phyloP scores from a whole-genome alignment of 106 monocot genomes.

The Allium cepa region DNA sequence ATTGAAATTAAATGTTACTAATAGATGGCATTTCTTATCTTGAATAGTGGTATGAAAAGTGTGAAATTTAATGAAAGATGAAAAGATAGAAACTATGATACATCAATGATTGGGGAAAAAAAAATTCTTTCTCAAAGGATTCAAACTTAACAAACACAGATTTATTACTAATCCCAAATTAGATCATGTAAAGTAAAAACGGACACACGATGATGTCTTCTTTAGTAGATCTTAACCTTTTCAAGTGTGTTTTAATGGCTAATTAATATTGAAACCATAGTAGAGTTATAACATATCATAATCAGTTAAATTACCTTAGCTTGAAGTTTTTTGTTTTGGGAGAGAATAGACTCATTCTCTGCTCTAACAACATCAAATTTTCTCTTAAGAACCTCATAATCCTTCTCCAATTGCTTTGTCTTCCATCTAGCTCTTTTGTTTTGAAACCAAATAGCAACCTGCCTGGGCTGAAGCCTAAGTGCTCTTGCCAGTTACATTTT shows the following conservation, averaged over 20 bases:
- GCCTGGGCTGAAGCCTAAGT: constrained; percentile 69
- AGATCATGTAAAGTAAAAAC: too few species aligned
- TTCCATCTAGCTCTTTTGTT: constrained; percentile 92
- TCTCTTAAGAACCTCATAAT: constrained; percentile 70
- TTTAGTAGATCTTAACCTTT: too few species aligned
- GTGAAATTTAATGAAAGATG: background rate
- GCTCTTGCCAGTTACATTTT: constrained; percentile 73
- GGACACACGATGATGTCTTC: too few species aligned
- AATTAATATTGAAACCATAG: too few species aligned
- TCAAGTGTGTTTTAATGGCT: too few species aligned
- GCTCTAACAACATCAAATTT: constrained; percentile 56
- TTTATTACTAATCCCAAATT: too few species aligned
- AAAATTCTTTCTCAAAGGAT: constrained; percentile 22
- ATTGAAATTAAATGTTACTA: too few species aligned
- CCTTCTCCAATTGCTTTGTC: constrained; percentile 85
- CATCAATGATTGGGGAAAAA: constrained; percentile 5
- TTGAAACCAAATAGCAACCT: constrained; percentile 92
- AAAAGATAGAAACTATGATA: background rate
- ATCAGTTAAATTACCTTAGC: constrained; percentile 37
- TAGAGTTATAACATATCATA: background rate
- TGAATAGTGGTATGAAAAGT: background rate
- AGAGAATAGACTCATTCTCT: constrained; percentile 60
- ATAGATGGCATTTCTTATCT: too few species aligned
- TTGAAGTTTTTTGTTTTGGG: constrained; percentile 81
- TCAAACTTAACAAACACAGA: background rate